These are phyloP conservation scores for Andrographis paniculata DNA, from an alignment of 305 asterid species.

Conservation along the genomic window DNA sequence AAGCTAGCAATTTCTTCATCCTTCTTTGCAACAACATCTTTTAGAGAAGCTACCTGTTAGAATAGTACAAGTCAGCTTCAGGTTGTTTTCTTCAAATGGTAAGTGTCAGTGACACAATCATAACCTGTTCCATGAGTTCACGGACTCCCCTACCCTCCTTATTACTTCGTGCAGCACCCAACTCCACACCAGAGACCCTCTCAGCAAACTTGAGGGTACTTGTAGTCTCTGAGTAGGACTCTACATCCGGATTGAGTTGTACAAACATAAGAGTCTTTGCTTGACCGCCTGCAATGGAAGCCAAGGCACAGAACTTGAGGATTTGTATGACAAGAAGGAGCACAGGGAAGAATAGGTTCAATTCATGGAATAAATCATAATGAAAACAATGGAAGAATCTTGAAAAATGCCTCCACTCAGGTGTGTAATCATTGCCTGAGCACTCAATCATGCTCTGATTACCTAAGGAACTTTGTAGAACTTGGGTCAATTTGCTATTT, in stretches of 20 bases:
- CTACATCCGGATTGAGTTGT: constrained; percentile 90
- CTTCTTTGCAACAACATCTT: constrained; percentile 56
- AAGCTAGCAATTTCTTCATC: constrained; percentile 70
- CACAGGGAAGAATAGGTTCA: too few relatives aligned
- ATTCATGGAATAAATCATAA: too few relatives aligned
- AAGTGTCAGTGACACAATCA: neutral
- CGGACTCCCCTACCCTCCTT: constrained; percentile 84
- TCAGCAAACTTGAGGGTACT: constrained; percentile 96
- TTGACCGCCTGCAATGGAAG: constrained; percentile 65
- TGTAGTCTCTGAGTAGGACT: constrained; percentile 76
- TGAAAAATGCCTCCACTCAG: constrained; percentile 8
- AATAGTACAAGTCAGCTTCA: constrained; percentile 13
- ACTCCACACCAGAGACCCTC: constrained; percentile 95
- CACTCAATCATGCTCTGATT: constrained; percentile 21
- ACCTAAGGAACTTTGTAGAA: constrained; percentile 97
- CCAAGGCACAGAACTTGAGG: constrained; percentile 6
- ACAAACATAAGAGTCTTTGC: constrained; percentile 97
- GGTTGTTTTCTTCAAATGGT: constrained; percentile 1
- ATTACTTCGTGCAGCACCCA: constrained; percentile 89
- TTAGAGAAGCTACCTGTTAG: constrained; percentile 64
- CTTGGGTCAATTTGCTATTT: constrained; percentile 93
- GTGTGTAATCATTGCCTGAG: constrained; percentile 8
- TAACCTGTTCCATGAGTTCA: constrained; percentile 96
- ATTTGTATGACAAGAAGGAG: constrained; percentile 12
- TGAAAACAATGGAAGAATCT: constrained; percentile 9